These are phyloP conservation scores for Aspergillus sparsus DNA, from an alignment of 495 filamentous ascomycete genomes.

Conservation along the genomic window DNA sequence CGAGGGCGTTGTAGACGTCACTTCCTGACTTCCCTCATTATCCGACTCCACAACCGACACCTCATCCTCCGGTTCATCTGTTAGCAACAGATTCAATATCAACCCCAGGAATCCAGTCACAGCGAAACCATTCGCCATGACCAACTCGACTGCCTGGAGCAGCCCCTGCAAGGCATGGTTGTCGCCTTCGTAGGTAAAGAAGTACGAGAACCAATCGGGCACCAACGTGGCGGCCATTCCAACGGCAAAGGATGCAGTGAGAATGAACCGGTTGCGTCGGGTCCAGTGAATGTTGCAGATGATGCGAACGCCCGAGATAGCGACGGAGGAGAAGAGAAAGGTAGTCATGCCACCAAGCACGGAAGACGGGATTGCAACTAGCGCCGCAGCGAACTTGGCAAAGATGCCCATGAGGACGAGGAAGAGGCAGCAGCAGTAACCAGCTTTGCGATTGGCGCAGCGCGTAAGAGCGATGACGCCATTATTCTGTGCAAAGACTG, in stretches of 20 bases:
- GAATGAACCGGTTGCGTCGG: conserved; percentile 83
- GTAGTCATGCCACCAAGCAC: conserved; percentile 94
- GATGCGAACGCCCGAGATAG: conserved; percentile 84
- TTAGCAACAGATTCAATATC: conserved; percentile 70
- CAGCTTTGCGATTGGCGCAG: conserved; percentile 85
- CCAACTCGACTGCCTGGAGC: conserved; percentile 76
- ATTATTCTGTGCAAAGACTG: conserved; percentile 85
- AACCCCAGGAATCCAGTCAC: conserved; percentile 71
- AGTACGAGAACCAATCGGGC: conserved; percentile 70
- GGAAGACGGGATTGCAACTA: conserved; percentile 77
- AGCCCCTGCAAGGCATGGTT: conserved; percentile 75
- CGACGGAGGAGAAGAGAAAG: conserved; percentile 83
- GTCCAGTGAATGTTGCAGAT: conserved; percentile 77
- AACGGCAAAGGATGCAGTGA: conserved; percentile 74
- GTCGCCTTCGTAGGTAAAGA: conserved; percentile 73
- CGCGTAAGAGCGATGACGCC: conserved; percentile 87
- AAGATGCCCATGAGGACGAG: conserved; percentile 87
- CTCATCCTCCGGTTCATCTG: conserved; percentile 70
- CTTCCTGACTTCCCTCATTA: conserved; percentile 15
- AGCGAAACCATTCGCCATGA: conserved; percentile 70
- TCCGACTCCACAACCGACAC: conserved; percentile 31
- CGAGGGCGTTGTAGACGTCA: conserved; percentile 1
- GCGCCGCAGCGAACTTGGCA: conserved; percentile 86
- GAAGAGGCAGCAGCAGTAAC: conserved; percentile 77
- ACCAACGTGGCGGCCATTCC: conserved; percentile 83